These are phyloP conservation scores for Fusarium veterinarium DNA, from an alignment of 2,329 filamentous ascomycete genomes.

Conservation along the genomic window DNA sequence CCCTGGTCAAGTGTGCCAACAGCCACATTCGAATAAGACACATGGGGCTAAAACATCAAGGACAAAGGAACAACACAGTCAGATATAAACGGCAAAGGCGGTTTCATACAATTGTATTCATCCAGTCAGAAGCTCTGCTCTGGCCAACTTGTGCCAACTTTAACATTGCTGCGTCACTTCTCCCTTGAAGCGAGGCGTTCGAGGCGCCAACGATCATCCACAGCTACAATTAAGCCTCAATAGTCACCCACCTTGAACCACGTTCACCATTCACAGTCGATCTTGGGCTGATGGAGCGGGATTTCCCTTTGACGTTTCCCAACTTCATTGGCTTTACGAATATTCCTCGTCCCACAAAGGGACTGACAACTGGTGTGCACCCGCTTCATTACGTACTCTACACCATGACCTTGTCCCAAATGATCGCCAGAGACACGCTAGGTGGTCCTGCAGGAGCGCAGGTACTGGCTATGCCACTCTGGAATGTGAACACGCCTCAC, in stretches of 20 bases:
- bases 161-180: slow-evolving; percentile 33
- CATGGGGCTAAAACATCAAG: slow-evolving; percentile 2
- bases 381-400: slow-evolving; percentile 43
- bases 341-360: slow-evolving; percentile 29
- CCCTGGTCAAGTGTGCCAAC: slow-evolving; percentile 6
- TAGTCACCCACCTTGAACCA: slow-evolving; percentile 14
- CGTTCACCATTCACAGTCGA: slow-evolving; percentile 22
- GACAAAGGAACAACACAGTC: slow-evolving; percentile 25
- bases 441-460: slow-evolving; percentile 37
- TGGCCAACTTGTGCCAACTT: slow-evolving; percentile 34
- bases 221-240: slow-evolving; percentile 36
- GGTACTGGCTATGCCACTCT: slow-evolving; percentile 42
- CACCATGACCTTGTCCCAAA: slow-evolving; percentile 28
- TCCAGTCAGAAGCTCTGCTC: slow-evolving; percentile 31
- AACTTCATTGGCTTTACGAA: slow-evolving; percentile 28
- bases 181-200: slow-evolving; percentile 31
- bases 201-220: slow-evolving; percentile 14
- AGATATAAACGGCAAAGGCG: slow-evolving; percentile 29
- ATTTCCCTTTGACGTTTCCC: slow-evolving; percentile 27
- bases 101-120: slow-evolving; percentile 23
- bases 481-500: slow-evolving; percentile 41
- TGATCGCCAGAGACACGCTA: slow-evolving; percentile 39
- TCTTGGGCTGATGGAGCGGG: slow-evolving; percentile 17
- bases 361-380: slow-evolving; percentile 39
- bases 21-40: slow-evolving; percentile 3